Base-by-base conservation (phyloP, 2,329 filamentous ascomycete species). In the Aspergillus ochraceus region DNA sequence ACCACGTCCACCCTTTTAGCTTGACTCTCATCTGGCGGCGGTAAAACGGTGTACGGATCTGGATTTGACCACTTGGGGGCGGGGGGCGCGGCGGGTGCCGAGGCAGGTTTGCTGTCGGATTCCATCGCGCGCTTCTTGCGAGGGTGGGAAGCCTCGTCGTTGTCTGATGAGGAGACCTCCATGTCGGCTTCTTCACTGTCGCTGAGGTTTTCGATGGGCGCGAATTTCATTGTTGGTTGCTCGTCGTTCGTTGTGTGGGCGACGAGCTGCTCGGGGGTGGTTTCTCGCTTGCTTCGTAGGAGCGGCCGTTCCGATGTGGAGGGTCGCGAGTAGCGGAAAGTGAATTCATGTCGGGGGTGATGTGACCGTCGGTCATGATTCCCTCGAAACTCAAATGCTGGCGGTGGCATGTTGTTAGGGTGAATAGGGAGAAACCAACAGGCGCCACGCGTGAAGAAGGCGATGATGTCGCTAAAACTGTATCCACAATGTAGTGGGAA, bases 1-100 rank as follows among this genome's bases (percentile, higher is more conserved):
- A 98, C 91, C 45, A 97, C 89, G 66, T 97, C 92, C 66, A 87
- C 88, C 75, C 89, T 92, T 77, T 95, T 96, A 20, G 85, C 84
- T 45, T 85, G 82, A 5, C 80, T 82, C 57, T 92, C 89, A 64
- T 93, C 90, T 0, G 88, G 86, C 6, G 92, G 92, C 9, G 94
- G 94, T 10, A 97, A 81, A 2, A 87, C 90, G 6, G 91, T 96
- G 76, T 98, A 97, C 0, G 93, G 92, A 73, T 98, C 94, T 3
- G 94, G 93, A 68, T 98, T 98, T 4, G 92, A 97, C 94, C 94
- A 98, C 74, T 90, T 92, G 3, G 92, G 92, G 5, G 73, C 77
- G 49, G 71, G 69, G 17, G 64, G 58, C 11, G 63, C 56, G 8
- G 60, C 52, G 11, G 73, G 76, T 55, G 69, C 66, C 14, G 67